These are phyloP conservation scores for Globisporangium perplexum DNA, from an alignment of 352 stramenopile species.

Conservation along the genomic window DNA sequence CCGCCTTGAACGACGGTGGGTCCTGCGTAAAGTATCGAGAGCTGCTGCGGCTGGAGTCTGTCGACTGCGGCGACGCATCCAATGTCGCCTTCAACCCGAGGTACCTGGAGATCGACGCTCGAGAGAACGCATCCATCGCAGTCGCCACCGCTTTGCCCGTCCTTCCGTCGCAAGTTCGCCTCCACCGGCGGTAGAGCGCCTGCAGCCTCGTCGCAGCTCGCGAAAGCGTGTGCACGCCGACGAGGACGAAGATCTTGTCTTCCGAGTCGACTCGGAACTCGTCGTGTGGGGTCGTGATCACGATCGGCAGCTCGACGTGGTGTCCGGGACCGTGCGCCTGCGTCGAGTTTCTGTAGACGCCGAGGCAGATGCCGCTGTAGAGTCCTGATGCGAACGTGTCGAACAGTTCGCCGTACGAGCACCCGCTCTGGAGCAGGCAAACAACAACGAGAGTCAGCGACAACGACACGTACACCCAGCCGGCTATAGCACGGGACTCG, in stretches of 20 bases:
- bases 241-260: conserved; percentile 67
- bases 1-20: conserved; percentile 15
- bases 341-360: conserved; percentile 64
- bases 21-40: conserved; percentile 19
- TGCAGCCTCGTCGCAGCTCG: conserved; percentile 57
- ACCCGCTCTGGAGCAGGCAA: conserved; percentile 20
- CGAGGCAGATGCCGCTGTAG: conserved; percentile 65
- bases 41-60: conserved; percentile 5
- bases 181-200: conserved; percentile 29
- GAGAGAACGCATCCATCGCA: conserved; percentile 4
- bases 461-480: background rate
- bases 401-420: conserved; percentile 63
- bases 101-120: conserved; percentile 30
- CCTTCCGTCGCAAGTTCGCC: background rate
- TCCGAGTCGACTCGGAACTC: conserved; percentile 40
- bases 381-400: conserved; percentile 44
- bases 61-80: background rate
- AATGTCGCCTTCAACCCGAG: conserved; percentile 8
- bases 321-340: conserved; percentile 34
- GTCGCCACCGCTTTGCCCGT: background rate
- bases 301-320: conserved; percentile 60
- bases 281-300: conserved; percentile 62
- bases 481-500: conserved; percentile 1
- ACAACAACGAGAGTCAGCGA: background rate
- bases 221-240: conserved; percentile 68